Base-by-base conservation (phyloP, 306 rosid species). In the Ochetophila trinervis region DNA sequence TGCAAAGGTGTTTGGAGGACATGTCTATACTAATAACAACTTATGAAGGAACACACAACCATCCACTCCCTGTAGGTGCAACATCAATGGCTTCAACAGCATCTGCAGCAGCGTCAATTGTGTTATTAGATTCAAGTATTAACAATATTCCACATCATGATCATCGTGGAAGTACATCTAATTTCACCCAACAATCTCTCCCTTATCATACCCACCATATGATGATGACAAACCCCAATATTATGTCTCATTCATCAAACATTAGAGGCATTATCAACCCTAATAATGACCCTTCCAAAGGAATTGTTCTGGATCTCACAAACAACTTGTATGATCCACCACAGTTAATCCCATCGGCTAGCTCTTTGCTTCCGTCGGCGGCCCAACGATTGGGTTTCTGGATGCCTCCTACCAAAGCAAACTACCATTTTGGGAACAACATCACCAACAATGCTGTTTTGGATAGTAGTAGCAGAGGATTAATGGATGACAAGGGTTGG, bases 21-120 rank as follows among this genome's bases (percentile, higher is more conserved):
- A 89, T 81, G 97, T 89, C 98, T 24, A 93, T 93, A 42, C 84
- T 93, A 3, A 93, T 93, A 30, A 89, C 98, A 79, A 93, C 98
- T 0, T 93, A 93, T 57, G 98, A 93, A 84, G 98, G 97, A 65
- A 93, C 89, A 54, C 98, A 93, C 45, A 93, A 93, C 62, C 98
- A 93, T 81, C 94, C 98, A 36, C 86, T 93, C 4, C 98, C 97
- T 0, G 97, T 92, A 6, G 98, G 91, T 18, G 95, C 97, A 68
- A 87, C 98, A 11, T 89, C 98, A 40, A 87, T 89, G 96, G 97
- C 96, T 36, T 89, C 98, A 4, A 84, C 87, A 2, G 76, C 87
- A 18, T 76, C 88, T 1, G 79, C 95, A 36, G 82, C 86, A 57
- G 53, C 89, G 75, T 91, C 97, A 30, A 84, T 78, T 8, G 80